These are phyloP conservation scores for Zalaria obscura DNA, from an alignment of 2,329 filamentous ascomycete genomes.

Conservation along the genomic window DNA sequence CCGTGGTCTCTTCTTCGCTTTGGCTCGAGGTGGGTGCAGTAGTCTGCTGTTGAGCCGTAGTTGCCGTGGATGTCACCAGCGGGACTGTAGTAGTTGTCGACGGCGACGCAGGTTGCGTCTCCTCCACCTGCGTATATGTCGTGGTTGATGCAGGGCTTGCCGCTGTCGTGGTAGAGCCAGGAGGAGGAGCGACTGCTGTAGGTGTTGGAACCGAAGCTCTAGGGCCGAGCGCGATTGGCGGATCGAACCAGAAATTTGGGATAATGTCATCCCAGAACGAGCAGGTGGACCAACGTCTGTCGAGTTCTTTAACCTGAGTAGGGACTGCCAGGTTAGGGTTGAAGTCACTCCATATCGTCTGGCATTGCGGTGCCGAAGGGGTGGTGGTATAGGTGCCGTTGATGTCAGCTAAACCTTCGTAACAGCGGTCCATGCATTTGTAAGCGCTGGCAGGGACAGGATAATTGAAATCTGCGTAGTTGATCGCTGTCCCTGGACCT, in stretches of 20 bases:
- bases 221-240: slow-evolving; percentile 9
- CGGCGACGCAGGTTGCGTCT: slow-evolving; percentile 1
- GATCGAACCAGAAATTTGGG: slow-evolving; percentile 10
- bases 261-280: slow-evolving; percentile 7
- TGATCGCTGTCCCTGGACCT: slow-evolving; percentile 6
- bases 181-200: not conserved
- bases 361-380: slow-evolving; percentile 5
- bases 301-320: slow-evolving; percentile 7
- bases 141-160: too few relatives aligned
- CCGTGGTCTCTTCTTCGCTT: too few relatives aligned
- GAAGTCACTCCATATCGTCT: slow-evolving; percentile 10
- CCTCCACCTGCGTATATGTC: not conserved
- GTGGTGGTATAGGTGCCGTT: not conserved
- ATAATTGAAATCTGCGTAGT: slow-evolving; percentile 13
- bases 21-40: not conserved
- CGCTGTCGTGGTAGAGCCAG: not conserved
- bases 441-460: slow-evolving; percentile 13
- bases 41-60: slow-evolving; percentile 2
- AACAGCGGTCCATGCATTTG: slow-evolving; percentile 8
- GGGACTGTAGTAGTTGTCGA: not conserved
- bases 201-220: slow-evolving; percentile 1
- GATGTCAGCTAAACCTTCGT: not conserved
- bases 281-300: slow-evolving; percentile 8
- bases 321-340: slow-evolving; percentile 11
- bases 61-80: not conserved